phyloP scores from a whole-genome alignment of 2,329 filamentous ascomycete species.

The Cladophialophora exuberans region DNA sequence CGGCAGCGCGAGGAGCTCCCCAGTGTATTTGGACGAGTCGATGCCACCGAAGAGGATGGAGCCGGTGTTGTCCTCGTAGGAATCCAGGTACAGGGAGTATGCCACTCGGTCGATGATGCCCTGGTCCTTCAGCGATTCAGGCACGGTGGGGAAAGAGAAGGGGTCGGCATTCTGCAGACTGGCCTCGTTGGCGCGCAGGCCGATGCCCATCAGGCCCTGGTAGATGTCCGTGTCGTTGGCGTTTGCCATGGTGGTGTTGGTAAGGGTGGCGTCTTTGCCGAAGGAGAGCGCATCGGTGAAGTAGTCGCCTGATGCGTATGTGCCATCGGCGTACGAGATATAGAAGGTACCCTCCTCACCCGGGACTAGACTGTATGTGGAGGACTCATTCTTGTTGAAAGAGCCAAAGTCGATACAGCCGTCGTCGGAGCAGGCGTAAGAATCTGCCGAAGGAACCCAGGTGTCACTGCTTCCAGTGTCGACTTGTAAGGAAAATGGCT shows the following conservation, averaged over 20 bases:
- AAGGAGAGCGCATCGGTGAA: conserved; percentile 67
- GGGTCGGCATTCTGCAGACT: conserved; percentile 97
- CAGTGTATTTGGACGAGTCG: conserved; percentile 66
- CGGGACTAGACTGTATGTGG: conserved; percentile 73
- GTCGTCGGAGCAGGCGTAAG: neutral
- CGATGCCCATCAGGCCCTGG: conserved; percentile 82
- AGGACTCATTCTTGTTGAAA: conserved; percentile 65
- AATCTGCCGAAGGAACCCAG: conserved; percentile 48
- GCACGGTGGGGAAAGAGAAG: conserved; percentile 77
- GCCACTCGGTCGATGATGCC: conserved; percentile 21
- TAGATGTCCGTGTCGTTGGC: conserved; percentile 57
- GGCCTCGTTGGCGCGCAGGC: conserved; percentile 70
- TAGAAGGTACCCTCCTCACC: conserved; percentile 66
- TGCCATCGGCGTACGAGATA: conserved; percentile 83
- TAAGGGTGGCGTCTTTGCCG: conserved; percentile 54
- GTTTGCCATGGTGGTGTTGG: conserved; percentile 61
- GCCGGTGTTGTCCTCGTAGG: conserved; percentile 15
- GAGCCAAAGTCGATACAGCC: conserved; percentile 8
- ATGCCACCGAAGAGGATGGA: conserved; percentile 75
- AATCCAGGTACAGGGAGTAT: conserved; percentile 25
- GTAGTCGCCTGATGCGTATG: conserved; percentile 76
- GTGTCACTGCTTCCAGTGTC: conserved; percentile 67
- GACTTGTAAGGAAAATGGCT: conserved; percentile 58
- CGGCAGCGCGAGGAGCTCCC: conserved; percentile 68
- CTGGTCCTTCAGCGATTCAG: conserved; percentile 56